phyloP scores from a whole-genome alignment of 805 yeast species.

The Ogataea corticis region DNA sequence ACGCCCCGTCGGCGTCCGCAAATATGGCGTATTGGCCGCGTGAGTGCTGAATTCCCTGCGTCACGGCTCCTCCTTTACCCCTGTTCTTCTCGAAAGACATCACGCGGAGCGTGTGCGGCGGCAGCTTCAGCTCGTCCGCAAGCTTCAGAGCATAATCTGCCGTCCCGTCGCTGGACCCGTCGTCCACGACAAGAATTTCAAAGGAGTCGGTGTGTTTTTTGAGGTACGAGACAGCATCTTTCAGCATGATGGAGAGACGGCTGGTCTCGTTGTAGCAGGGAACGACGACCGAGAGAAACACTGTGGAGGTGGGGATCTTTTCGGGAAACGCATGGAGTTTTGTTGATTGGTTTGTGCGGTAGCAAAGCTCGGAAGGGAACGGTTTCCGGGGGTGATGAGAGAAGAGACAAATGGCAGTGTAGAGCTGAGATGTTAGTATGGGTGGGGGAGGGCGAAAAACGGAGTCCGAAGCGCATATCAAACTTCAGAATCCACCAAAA shows the following conservation, averaged over 20 bases:
- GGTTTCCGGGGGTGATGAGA: conserved; percentile 67
- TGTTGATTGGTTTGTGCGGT: conserved; percentile 47
- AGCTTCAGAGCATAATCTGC: conserved; percentile 67
- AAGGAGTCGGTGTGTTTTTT: conserved; percentile 40
- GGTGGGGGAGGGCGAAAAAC: neutral
- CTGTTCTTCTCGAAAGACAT: conserved; percentile 72
- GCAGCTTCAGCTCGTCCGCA: conserved; percentile 48
- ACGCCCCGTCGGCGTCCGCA: conserved; percentile 98
- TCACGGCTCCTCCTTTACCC: conserved; percentile 96
- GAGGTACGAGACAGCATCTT: conserved; percentile 63
- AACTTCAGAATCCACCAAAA: too few species aligned
- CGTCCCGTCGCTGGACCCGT: conserved; percentile 86
- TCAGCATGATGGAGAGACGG: conserved; percentile 70
- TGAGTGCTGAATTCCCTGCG: conserved; percentile 81
- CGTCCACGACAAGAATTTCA: conserved; percentile 89
- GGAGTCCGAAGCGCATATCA: too few species aligned
- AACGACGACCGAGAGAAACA: conserved; percentile 73
- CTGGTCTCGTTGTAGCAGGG: conserved; percentile 92
- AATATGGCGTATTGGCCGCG: conserved; percentile 76
- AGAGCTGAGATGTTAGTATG: conserved; percentile 29
- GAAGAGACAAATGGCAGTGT: conserved; percentile 44
- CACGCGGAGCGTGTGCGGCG: conserved; percentile 66
- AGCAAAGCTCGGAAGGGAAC: conserved; percentile 51
- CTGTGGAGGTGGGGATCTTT: conserved; percentile 35
- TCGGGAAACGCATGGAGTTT: conserved; percentile 35